Evolutionary conservation across 192 early-diverging fungal species (phyloP), one percentile per base, ranked within the genome.

Genomic region (Chytriomyces confervae): DNA sequence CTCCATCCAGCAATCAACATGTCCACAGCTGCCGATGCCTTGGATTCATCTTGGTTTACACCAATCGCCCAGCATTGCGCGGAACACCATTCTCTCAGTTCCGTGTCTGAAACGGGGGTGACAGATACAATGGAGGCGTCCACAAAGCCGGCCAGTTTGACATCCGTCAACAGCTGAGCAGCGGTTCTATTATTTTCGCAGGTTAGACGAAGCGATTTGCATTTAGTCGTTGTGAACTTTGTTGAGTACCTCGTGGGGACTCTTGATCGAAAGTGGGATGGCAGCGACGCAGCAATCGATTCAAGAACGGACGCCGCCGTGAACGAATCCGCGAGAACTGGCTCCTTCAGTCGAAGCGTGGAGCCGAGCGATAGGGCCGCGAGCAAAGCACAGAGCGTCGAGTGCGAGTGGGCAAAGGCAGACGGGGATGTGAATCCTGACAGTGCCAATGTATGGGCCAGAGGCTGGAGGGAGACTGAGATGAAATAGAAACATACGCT

Each of bases 121-220:
- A 61, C 51, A 6, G 45, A 23, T 6, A 72, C 80, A 27, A 91
- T 72, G 29, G 82, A 74, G 8, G 88, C 75, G 72, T 94, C 92
- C 27, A 96, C 88, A 80, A 96, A 96, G 9, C 97, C 97, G 61
- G 93, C 89, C 77, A 97, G 89, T 78, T 91, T 91, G 51, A 96
- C 82, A 66, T 88, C 90, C 6, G 92, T 91, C 3, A 89, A 77
- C 7, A 97, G 82, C 51, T 89, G 88, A 8, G 79, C 72, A 43
- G 84, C 72, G 11, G 91, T 90, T 60, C 92, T 36, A 36, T 36
- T 36, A 36, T 36, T 36, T 36, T 36, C 36, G 36, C 36, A 36
- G 36, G 36, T 36, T 36, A 36, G 4, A 36, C 36, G 4, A 36
- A 36, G 36, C 36, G 36, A 1, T 36, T 36, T 36, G 36, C 36